Conservation (phyloP, 345 rosid genomes). For the Dipteronia sinensis region DNA sequence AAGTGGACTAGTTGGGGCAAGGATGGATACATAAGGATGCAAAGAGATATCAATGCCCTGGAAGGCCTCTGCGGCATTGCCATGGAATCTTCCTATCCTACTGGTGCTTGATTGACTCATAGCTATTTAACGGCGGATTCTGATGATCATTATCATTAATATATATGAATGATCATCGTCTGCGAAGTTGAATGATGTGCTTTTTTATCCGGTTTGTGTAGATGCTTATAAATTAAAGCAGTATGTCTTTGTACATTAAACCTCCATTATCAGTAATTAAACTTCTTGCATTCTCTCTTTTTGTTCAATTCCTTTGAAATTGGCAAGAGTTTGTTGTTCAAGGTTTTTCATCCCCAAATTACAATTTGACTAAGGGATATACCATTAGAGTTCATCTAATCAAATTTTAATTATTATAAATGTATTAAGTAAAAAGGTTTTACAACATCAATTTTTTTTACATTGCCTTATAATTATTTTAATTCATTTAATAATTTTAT, state of each 20-base stretch:
- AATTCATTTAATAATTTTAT: no score
- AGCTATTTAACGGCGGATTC: no score
- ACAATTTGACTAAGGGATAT: no score
- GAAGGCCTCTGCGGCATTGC: constrained; percentile 30
- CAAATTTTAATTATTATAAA: no score
- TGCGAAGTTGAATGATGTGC: background rate
- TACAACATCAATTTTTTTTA: no score
- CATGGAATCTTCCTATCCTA: constrained; percentile 23
- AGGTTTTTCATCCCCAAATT: no score
- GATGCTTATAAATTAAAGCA: background rate
- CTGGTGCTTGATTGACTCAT: constrained; percentile 4
- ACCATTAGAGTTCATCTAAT: no score
- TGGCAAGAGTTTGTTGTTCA: background rate
- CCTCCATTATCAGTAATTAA: background rate
- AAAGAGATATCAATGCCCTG: constrained; percentile 18
- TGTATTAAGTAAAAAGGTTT: no score
- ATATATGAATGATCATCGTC: background rate
- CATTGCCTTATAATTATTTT: no score
- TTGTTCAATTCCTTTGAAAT: background rate
- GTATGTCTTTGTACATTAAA: background rate
- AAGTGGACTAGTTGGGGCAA: constrained; percentile 23
- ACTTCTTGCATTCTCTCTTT: background rate
- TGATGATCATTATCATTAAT: no score
- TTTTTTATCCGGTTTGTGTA: constrained; percentile 1
- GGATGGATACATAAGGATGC: constrained; percentile 25